These are phyloP conservation scores for Colletotrichum liriopes DNA, from an alignment of 2,329 filamentous ascomycete species.

Conservation along the genomic window DNA sequence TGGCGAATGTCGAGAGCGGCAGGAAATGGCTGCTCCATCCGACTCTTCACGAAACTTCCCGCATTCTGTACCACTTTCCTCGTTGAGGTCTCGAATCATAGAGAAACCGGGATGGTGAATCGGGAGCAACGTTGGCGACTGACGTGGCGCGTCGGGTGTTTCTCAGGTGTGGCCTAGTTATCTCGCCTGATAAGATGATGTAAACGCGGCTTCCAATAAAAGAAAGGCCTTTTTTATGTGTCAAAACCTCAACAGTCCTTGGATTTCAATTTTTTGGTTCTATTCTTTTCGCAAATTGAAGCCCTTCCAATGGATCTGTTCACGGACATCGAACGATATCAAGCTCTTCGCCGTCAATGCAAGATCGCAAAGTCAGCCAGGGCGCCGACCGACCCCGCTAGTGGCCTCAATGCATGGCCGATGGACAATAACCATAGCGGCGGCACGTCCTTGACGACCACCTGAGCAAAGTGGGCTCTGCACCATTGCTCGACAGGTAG, in stretches of 20 bases:
- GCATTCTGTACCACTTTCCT: slow-evolving; percentile 7
- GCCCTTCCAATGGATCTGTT: slow-evolving; percentile 16
- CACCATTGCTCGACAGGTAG: not conserved
- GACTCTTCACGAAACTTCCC: not conserved
- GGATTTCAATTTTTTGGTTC: too few species aligned
- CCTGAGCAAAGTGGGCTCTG: slow-evolving; percentile 27
- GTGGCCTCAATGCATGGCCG: not conserved
- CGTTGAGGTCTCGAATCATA: slow-evolving; percentile 26
- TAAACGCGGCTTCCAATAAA: slow-evolving; percentile 9
- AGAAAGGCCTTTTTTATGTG: not conserved
- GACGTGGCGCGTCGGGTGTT: slow-evolving; percentile 25
- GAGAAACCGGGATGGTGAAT: slow-evolving; percentile 6
- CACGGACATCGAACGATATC: slow-evolving; percentile 31
- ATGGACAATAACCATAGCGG: not conserved
- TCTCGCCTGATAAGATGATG: slow-evolving; percentile 1
- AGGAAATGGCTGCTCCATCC: not conserved
- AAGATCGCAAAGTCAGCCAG: not conserved
- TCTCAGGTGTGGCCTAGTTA: not conserved
- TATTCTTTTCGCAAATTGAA: not conserved
- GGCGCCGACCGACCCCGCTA: not conserved
- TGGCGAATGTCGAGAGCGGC: slow-evolving; percentile 5
- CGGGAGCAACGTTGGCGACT: slow-evolving; percentile 2
- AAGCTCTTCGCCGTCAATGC: slow-evolving; percentile 17
- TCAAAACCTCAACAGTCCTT: not conserved
- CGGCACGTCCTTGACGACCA: not conserved